Percentiles rank a stretch among this genome's conserved stretches.
phyloP scores from a whole-genome alignment of 2,329 filamentous ascomycete species.

The Xylaria sp. region DNA sequence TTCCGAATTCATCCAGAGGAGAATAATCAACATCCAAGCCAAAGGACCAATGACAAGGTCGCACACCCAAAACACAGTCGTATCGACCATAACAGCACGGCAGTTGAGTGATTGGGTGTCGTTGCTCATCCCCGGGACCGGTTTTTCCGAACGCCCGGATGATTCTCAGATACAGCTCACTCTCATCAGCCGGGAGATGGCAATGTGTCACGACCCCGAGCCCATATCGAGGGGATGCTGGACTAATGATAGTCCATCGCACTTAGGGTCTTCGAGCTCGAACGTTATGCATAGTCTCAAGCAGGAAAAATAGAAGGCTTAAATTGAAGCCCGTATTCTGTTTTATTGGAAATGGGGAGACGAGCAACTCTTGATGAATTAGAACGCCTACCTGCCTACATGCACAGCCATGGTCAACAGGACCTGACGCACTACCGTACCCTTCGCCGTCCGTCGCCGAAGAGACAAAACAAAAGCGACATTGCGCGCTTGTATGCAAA shows the following conservation, averaged over 20 bases:
- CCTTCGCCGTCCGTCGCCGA: conserved; percentile 2
- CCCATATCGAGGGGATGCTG: conserved; percentile 11
- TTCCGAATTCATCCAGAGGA: conserved; percentile 38
- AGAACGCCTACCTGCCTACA: conserved; percentile 2
- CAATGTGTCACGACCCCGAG: conserved; percentile 16
- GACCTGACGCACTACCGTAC: conserved; percentile 7
- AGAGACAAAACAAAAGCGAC: conserved; percentile 8
- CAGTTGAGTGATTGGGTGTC: conserved; percentile 37
- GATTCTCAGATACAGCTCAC: conserved; percentile 21
- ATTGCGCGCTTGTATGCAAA: conserved; percentile 9
- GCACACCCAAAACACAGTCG: conserved; percentile 28
- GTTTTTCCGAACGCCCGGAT: conserved; percentile 33
- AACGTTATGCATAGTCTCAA: conserved; percentile 7
- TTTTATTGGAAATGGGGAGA: conserved; percentile 6
- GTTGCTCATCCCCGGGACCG: conserved; percentile 25
- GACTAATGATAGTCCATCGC: conserved; percentile 10
- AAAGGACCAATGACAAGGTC: conserved; percentile 17
- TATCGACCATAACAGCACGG: conserved; percentile 29
- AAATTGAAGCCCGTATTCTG: neutral
- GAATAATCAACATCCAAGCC: conserved; percentile 29
- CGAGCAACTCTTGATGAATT: neutral
- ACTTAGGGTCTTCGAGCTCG: conserved; percentile 9
- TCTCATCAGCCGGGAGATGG: conserved; percentile 20
- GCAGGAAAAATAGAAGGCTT: conserved; percentile 5
- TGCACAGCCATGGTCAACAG: neutral